Evolutionary conservation across 202 grass and related monocot species (phyloP).

Genomic region (Cymbopogon flexuosus): DNA sequence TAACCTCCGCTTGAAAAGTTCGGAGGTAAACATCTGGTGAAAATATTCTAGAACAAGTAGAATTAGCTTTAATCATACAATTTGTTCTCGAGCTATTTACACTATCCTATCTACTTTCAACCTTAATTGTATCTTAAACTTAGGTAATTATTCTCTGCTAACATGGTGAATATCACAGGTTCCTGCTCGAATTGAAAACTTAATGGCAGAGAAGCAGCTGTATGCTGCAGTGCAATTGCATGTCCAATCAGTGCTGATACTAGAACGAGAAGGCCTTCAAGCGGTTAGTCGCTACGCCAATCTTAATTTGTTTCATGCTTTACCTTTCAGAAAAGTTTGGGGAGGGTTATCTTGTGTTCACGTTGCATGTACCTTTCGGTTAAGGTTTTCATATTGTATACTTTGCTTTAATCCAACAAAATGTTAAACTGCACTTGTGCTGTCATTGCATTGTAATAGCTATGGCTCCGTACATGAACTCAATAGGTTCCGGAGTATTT

Average conservation of each 20-base stretch:
- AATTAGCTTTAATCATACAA: not conserved
- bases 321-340: not conserved
- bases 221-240: constrained; percentile 95
- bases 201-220: constrained; percentile 83
- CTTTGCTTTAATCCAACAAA: not conserved
- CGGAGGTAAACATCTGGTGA: not conserved
- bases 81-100: not conserved
- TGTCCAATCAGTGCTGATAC: constrained; percentile 81
- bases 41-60: not conserved
- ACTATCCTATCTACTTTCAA: not conserved
- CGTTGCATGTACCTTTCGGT: not conserved
- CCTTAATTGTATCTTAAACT: constrained; percentile 12
- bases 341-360: not conserved
- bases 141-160: constrained; percentile 18
- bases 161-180: constrained; percentile 51
- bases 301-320: not conserved
- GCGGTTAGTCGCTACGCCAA: constrained; percentile 57
- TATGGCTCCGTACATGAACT: not conserved
- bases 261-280: constrained; percentile 99
- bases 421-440: not conserved
- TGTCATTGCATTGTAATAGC: not conserved
- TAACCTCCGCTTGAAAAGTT: not conserved
- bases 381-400: not conserved
- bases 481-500: not conserved
- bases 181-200: constrained; percentile 84